Base-by-base conservation (phyloP, 2,329 filamentous ascomycete genomes). In the Plectosphaerella sp. region DNA sequence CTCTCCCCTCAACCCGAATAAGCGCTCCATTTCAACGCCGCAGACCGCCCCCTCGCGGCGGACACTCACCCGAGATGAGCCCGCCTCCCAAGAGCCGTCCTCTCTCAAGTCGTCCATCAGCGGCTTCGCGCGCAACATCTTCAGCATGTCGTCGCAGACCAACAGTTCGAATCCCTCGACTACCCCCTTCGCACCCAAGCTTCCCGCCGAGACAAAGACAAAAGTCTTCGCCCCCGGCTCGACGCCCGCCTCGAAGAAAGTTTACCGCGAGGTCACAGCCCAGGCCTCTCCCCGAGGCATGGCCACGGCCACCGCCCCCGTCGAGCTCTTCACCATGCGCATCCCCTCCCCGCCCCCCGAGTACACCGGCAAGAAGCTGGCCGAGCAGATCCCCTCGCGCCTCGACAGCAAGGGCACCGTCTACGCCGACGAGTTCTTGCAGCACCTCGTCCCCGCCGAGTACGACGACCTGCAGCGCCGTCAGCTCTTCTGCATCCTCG, bases 401-500 rank as follows among this genome's bases (percentile, higher is more conserved):
- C 73, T 77, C 61, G 74, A 73, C 47, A 70, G 75, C 11, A 72
- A 75, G 54, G 75, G 77, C 5, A 80, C 80, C 45, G 75, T 83
- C 53, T 84, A 84, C 54, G 80, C 81, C 28, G 80, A 83, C 59
- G 78, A 84, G 63, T 84, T 77, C 52, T 69, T 84, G 39, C 71
- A 73, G 1, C 76, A 83, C 54, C 75, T 82, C 33, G 83, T 80
- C 58, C 81, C 81, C 2, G 66, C 75, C 24, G 75, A 80, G 43
- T 76, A 83, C 56, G 78, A 80, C 56, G 81, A 84, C 48, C 72
- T 80, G 49, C 80, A 84, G 64, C 75, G 79, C 47, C 77, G 80
- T 52, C 81, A 84, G 67, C 84, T 83, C 62, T 84, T 83, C 59
- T 84, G 80, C 62, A 78, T 84, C 55, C 78, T 84, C 58, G 81